Conservation (phyloP, 805 yeast genomes). For the Candida maesae region DNA sequence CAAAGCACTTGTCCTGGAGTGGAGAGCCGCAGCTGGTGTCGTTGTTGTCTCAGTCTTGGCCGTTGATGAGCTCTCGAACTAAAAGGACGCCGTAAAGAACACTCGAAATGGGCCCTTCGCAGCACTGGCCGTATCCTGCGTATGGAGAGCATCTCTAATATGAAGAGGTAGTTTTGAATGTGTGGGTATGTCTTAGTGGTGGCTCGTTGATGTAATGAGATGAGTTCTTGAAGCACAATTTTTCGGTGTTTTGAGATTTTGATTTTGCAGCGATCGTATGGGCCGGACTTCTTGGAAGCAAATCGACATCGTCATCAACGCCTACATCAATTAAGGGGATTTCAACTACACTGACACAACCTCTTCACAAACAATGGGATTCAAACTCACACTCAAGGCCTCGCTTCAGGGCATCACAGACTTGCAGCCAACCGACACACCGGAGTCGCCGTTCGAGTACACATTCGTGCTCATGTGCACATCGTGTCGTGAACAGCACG, state of each 20-base stretch:
- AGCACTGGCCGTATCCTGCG: neutral
- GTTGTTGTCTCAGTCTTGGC: neutral
- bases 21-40: constrained; percentile 4
- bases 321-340: no score
- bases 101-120: neutral
- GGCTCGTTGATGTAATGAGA: no score
- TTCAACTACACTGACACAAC: no score
- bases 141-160: neutral
- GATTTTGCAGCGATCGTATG: no score
- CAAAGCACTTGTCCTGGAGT: constrained; percentile 24
- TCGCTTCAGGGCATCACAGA: constrained; percentile 34
- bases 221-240: neutral
- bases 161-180: no score
- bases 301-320: no score
- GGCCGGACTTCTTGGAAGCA: no score
- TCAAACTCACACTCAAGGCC: constrained; percentile 32
- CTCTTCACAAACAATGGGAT: constrained; percentile 24
- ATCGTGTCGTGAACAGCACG: constrained; percentile 73
- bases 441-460: constrained; percentile 64
- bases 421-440: constrained; percentile 57
- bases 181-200: no score
- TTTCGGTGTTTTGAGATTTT: neutral
- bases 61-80: neutral
- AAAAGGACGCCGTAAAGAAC: neutral
- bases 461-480: constrained; percentile 73